Conservation (phyloP, 768 basidiomycete species). For the Rhodotorula taiwanensis region DNA sequence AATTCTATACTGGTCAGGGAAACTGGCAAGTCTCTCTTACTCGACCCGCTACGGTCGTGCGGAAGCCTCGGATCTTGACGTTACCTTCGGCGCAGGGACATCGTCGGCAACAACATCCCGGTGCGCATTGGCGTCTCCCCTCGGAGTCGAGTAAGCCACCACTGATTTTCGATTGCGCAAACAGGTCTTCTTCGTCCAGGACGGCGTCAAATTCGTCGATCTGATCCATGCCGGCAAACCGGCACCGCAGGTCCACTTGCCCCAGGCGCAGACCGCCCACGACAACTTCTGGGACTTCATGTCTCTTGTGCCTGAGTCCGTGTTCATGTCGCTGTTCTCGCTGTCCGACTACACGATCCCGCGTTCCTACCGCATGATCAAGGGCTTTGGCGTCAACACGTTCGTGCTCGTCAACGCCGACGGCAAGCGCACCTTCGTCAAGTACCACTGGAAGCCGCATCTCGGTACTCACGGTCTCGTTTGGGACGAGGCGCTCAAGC, state of each 20-base stretch:
- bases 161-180: conserved; percentile 24
- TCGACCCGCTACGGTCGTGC: neutral
- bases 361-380: conserved; percentile 79
- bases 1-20: conserved; percentile 76
- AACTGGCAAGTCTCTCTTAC: conserved; percentile 47
- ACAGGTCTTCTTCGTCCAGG: conserved; percentile 47
- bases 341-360: conserved; percentile 83
- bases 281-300: conserved; percentile 87
- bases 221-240: conserved; percentile 61
- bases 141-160: conserved; percentile 49
- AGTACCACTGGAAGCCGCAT: conserved; percentile 65
- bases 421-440: conserved; percentile 71
- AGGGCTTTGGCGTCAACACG: conserved; percentile 71
- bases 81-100: conserved; percentile 53
- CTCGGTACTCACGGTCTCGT: conserved; percentile 73
- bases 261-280: conserved; percentile 50
- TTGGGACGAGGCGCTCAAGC: conserved; percentile 87
- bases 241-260: conserved; percentile 12
- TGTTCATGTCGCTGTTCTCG: conserved; percentile 74
- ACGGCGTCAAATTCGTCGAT: conserved; percentile 64
- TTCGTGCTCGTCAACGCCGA: conserved; percentile 63
- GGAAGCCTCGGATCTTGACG: neutral
- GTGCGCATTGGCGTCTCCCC: conserved; percentile 71
- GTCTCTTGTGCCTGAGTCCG: conserved; percentile 45
- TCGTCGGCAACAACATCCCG: conserved; percentile 72